These are phyloP conservation scores for Mycosphaerella arachidis DNA, from an alignment of 2,329 filamentous ascomycete species.

Conservation along the genomic window DNA sequence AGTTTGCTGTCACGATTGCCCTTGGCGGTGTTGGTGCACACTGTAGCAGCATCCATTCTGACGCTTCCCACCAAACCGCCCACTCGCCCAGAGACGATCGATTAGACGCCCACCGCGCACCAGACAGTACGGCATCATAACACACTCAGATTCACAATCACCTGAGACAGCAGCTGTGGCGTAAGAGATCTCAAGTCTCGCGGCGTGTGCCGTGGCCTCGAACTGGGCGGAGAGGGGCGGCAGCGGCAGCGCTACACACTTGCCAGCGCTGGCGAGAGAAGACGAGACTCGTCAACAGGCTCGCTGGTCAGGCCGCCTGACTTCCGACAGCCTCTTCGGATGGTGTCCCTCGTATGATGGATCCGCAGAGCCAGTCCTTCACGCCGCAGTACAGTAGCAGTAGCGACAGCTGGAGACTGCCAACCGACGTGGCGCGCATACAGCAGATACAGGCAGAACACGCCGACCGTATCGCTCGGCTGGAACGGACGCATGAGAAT, in stretches of 20 bases:
- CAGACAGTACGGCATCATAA: neutral
- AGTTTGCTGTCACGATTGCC: neutral
- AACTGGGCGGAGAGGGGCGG: slow-evolving; percentile 9
- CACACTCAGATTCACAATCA: neutral
- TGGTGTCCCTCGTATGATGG: slow-evolving; percentile 44
- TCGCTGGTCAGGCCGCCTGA: slow-evolving; percentile 10
- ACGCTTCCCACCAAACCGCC: neutral
- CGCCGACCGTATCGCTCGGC: slow-evolving; percentile 55
- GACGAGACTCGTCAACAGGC: neutral
- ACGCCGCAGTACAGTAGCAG: slow-evolving; percentile 44
- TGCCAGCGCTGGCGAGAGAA: neutral
- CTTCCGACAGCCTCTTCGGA: slow-evolving; percentile 16
- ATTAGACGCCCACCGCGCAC: neutral
- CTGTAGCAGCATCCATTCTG: neutral
- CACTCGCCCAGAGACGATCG: neutral
- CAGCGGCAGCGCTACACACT: slow-evolving; percentile 3
- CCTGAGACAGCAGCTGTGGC: slow-evolving; percentile 13
- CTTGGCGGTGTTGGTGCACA: neutral
- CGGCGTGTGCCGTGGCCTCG: slow-evolving; percentile 17
- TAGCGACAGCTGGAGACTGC: slow-evolving; percentile 61
- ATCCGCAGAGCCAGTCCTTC: slow-evolving; percentile 59
- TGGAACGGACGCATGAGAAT: slow-evolving; percentile 60
- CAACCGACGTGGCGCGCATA: slow-evolving; percentile 58
- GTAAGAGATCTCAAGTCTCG: slow-evolving; percentile 6
- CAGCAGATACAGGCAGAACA: slow-evolving; percentile 59